These are phyloP conservation scores for Stachybotrys echinatus DNA, from an alignment of 2,329 filamentous ascomycete genomes.

Conservation along the genomic window DNA sequence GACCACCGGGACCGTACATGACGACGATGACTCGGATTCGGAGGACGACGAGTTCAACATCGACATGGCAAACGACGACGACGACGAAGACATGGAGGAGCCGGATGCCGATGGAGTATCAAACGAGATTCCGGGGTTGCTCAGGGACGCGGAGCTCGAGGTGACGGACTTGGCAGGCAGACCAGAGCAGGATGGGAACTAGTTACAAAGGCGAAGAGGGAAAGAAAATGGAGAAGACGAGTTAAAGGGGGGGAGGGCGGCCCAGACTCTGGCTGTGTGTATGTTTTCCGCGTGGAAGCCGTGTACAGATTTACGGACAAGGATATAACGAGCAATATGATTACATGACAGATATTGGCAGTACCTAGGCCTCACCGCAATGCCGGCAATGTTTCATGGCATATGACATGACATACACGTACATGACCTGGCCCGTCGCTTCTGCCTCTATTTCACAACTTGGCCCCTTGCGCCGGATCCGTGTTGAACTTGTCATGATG, in stretches of 20 bases:
- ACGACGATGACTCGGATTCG: slow-evolving; percentile 6
- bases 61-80: slow-evolving; percentile 12
- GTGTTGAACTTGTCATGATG: slow-evolving; percentile 63
- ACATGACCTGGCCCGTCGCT: too few relatives aligned
- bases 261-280: too few relatives aligned
- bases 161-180: slow-evolving; percentile 8
- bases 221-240: too few relatives aligned
- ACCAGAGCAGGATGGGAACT: background rate
- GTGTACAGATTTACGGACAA: background rate
- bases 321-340: too few relatives aligned
- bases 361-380: too few relatives aligned
- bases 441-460: too few relatives aligned
- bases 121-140: slow-evolving; percentile 11
- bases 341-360: too few relatives aligned
- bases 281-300: background rate
- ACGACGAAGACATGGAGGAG: slow-evolving; percentile 9
- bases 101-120: slow-evolving; percentile 7
- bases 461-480: slow-evolving; percentile 38
- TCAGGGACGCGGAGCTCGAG: slow-evolving; percentile 12
- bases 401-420: too few relatives aligned
- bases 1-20: slow-evolving; percentile 15
- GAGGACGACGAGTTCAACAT: slow-evolving; percentile 9
- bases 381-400: too few relatives aligned
- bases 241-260: too few relatives aligned
- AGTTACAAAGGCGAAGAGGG: too few relatives aligned